A percentile compares a stretch with the other conserved stretches of the same genome.
Evolutionary conservation across 495 filamentous ascomycete species (phyloP).

Genomic region (Hypoxylon lenormandii): DNA sequence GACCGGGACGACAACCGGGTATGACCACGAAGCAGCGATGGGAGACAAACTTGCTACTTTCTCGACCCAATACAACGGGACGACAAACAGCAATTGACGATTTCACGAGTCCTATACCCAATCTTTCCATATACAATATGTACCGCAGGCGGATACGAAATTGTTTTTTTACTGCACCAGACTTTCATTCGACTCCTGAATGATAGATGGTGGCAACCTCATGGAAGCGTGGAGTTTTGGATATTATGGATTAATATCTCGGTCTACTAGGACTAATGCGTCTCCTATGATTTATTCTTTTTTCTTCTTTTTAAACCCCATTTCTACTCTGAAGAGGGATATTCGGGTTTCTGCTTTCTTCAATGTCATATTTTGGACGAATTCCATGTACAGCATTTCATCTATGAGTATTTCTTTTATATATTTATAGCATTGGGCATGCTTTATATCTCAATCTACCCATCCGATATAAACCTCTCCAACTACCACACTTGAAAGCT

Average conservation of each 20-base stretch:
- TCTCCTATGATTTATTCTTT: not conserved
- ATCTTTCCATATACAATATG: not conserved
- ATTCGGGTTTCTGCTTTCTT: not conserved
- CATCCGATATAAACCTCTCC: constrained; percentile 8
- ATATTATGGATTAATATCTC: constrained; percentile 2
- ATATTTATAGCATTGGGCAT: constrained; percentile 2
- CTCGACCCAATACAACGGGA: constrained; percentile 7
- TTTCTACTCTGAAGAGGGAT: not conserved
- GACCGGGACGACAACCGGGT: not conserved
- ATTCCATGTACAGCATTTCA: constrained; percentile 20
- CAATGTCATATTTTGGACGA: not conserved
- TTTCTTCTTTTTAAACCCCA: constrained; percentile 7
- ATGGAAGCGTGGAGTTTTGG: not conserved
- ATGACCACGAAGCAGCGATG: constrained; percentile 16
- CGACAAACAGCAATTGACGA: constrained; percentile 1
- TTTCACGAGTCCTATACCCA: constrained; percentile 18
- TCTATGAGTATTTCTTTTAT: not conserved
- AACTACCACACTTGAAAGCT: not conserved
- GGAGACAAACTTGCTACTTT: not conserved
- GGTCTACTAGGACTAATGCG: not conserved
- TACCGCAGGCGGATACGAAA: not conserved
- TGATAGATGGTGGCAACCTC: not conserved
- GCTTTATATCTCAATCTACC: constrained; percentile 1
- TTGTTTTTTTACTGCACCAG: not conserved
- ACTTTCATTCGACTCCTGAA: not conserved